Evolutionary conservation across 768 basidiomycete species (phyloP), one percentile per base, ranked within the genome.

Genomic region (Pholiota conissans): DNA sequence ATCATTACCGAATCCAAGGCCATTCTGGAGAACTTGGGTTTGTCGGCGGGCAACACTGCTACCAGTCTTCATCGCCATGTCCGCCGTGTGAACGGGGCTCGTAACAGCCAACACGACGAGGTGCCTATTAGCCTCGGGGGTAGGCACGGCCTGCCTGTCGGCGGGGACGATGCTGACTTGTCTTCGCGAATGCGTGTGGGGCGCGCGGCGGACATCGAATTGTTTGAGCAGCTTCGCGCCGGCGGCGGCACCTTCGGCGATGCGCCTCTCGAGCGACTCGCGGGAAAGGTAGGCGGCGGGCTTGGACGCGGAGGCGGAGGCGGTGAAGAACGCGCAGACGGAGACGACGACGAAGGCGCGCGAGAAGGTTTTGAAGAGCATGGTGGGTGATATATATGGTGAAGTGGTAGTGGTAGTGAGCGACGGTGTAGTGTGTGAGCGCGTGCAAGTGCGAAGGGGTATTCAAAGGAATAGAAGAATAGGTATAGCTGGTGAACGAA

Each of bases 321-420:
- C 49, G 10, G 58, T 24, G 35, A 57, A 45, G 51, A 62, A 45
- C 13, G 59, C 18, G 34, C 60, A 42, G 57, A 67, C 46, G n/a
- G 61, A 56, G 52, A 67, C 42, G 49, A 62, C 51, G 39, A 59
- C 47, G 29, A 62, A 40, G 49, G 58, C 34, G 22, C 57, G 57
- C 22, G 62, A 48, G 22, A 59, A 57, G 10, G 58, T 32, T 16
- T 24, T 26, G 22, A 54, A 30, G 18, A 49, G 6, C 52, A 58
- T 57, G 37, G 39, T 27, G 37, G 16, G 3, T 13, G 26, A 13
- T 32, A 32, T n/a, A n/a, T n/a, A n/a, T n/a, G 30, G 6, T 48
- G 24, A 28, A 27, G 24, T 24, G 20, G 26, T 6, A 20, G 20
- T 26, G 27, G 14, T 52, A 40, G 39, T 26, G 48, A 39, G 7